Conservation (phyloP, 2,329 filamentous ascomycete genomes). For the Penicillium rolfsii region DNA sequence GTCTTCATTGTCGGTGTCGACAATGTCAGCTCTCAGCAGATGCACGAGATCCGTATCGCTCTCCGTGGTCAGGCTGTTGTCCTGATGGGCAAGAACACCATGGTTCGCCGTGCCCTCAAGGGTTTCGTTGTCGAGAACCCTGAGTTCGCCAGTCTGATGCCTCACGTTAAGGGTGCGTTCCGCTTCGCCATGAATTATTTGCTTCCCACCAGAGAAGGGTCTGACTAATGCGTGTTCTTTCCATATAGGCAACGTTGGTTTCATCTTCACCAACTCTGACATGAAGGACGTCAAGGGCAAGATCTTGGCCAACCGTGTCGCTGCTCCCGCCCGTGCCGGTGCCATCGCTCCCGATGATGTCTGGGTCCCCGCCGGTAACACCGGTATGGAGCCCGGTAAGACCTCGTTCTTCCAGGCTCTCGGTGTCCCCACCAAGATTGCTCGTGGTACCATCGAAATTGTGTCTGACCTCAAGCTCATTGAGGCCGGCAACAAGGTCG, state of each 20-base stretch:
- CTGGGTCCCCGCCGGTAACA: constrained; percentile 96
- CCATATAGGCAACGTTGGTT: constrained; percentile 81
- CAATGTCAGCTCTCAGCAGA: constrained; percentile 99
- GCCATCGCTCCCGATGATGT: constrained; percentile 92
- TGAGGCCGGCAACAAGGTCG: constrained; percentile 90
- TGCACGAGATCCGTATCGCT: constrained; percentile 98
- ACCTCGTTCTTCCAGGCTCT: constrained; percentile 99
- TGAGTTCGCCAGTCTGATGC: constrained; percentile 97
- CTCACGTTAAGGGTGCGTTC: constrained; percentile 76
- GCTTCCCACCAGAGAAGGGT: neutral
- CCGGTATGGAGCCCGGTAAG: constrained; percentile 99
- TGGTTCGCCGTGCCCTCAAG: constrained; percentile 98
- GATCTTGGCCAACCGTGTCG: constrained; percentile 96
- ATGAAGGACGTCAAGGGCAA: constrained; percentile 91
- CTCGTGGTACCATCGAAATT: constrained; percentile 99
- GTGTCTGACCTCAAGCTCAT: constrained; percentile 97
- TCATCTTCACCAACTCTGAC: constrained; percentile 99
- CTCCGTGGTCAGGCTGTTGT: constrained; percentile 92
- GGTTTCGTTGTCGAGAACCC: constrained; percentile 87
- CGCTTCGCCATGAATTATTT: neutral
- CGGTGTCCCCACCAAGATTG: constrained; percentile 99
- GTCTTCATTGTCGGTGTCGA: constrained; percentile 97
- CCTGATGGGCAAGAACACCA: constrained; percentile 99
- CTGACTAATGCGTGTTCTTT: constrained; percentile 6
- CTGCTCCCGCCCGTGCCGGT: constrained; percentile 96